Conservation (phyloP, 2,329 filamentous ascomycete species). For the Aspergillus ibericus region DNA sequence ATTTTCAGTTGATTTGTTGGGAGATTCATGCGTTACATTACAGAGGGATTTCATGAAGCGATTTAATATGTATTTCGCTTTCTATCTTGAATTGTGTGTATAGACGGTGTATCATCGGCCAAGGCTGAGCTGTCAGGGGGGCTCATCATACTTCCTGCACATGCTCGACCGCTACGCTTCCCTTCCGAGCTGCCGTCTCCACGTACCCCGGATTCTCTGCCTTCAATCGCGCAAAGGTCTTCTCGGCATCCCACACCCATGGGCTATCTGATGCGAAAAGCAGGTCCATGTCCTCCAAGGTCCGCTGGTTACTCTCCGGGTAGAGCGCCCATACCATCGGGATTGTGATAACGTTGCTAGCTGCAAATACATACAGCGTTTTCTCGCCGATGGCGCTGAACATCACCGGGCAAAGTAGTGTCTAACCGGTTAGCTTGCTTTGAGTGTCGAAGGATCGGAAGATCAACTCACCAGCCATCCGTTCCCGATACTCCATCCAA, state of each 20-base stretch:
- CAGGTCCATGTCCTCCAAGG: conserved; percentile 73
- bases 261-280: conserved; percentile 66
- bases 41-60: no score
- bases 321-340: conserved; percentile 73
- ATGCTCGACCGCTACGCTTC: conserved; percentile 22
- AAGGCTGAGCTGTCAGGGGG: no score
- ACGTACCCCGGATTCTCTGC: conserved; percentile 58
- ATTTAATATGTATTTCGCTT: no score
- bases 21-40: no score
- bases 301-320: conserved; percentile 71
- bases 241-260: conserved; percentile 71
- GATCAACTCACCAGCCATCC: conserved; percentile 56
- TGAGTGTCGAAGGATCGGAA: conserved; percentile 19
- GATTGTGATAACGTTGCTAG: conserved; percentile 64
- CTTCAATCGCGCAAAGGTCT: conserved; percentile 62
- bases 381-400: conserved; percentile 66
- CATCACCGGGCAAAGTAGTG: conserved; percentile 59
- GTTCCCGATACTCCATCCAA: conserved; percentile 75
- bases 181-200: conserved; percentile 38
- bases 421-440: conserved; percentile 26
- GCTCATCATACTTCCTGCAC: not conserved
- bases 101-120: no score
- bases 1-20: no score
- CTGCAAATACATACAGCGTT: conserved; percentile 72
- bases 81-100: no score